Base-by-base conservation (phyloP, 2,329 filamentous ascomycete genomes). In the Ceratocystis colombiana region DNA sequence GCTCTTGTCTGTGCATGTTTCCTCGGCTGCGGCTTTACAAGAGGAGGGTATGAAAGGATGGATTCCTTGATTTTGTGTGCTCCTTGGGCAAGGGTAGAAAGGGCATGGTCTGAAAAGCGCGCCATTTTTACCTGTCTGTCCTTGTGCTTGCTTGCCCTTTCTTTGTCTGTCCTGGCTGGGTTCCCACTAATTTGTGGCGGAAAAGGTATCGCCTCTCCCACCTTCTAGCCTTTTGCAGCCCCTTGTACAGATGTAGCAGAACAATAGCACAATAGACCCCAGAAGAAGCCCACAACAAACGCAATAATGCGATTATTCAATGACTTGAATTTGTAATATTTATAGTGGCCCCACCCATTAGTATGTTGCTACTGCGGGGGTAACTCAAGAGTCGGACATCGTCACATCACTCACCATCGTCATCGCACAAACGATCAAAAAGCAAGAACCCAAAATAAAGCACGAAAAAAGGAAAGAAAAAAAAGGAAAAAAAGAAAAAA, bases 41-140 rank as follows among this genome's bases (percentile, higher is more conserved):
- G 48, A 48, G 20, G 17, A 20, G 46, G 45, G 46, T 20, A 48
- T 48, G 46, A 48, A 48, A 48, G 46, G 46, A 48, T 53, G 46
- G 46, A 48, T 53, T 53, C 48, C 48, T 53, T 53, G 48, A 12
- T 53, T 53, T 53, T 53, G 48, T 17, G n/a, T 17, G n/a, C 20
- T 53, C n/a, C 8, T 37, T 53, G 48, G 22, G 25, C 48, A 25
- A 53, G 48, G 48, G 12, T 22, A 25, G 48, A 53, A 25, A 28
- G 5, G 48, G 25, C 10, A 53, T 53, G 8, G 8, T 12, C 5
- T 53, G 22, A 12, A 53, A 53, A 25, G 37, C 37, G 3, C 37
- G 1, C 37, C 10, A 15, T 41, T 41, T 41, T 41, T 15, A 12
- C 37, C 3, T 20, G 15, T 6, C 15, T 20, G 15, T 6, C 15